phyloP scores from a whole-genome alignment of 139 green algal species.

The Pseudopediastrum boryanum region DNA sequence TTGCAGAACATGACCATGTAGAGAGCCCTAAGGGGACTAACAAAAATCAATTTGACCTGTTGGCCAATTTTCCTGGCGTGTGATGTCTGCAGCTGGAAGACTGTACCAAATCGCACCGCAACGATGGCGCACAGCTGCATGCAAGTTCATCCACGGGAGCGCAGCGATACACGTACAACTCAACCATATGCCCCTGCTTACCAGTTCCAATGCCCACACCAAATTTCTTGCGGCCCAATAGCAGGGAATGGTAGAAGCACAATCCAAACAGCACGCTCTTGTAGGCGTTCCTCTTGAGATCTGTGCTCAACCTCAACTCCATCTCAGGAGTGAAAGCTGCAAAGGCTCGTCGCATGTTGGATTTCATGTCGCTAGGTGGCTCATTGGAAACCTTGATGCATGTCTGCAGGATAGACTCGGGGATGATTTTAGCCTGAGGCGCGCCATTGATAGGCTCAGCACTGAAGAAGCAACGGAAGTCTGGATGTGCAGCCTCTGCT shows the following conservation, averaged over 20 bases:
- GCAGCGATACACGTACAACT: too few relatives aligned
- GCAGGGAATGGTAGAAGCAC: constrained; percentile 92
- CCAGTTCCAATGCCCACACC: constrained; percentile 80
- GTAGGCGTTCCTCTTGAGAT: constrained; percentile 74
- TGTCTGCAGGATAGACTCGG: constrained; percentile 76
- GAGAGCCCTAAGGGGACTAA: too few relatives aligned
- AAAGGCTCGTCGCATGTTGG: constrained; percentile 79
- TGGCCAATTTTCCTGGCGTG: too few relatives aligned
- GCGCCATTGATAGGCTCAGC: constrained; percentile 90
- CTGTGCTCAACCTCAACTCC: constrained; percentile 60
- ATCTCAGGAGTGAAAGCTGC: constrained; percentile 73
- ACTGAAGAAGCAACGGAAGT: constrained; percentile 92
- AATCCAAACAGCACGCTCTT: constrained; percentile 83
- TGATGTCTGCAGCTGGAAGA: too few relatives aligned
- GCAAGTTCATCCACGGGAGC: too few relatives aligned
- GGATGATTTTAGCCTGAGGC: constrained; percentile 80
- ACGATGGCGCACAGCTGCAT: too few relatives aligned
- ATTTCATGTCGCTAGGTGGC: constrained; percentile 85
- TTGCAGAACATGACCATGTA: too few relatives aligned
- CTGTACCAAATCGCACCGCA: too few relatives aligned
- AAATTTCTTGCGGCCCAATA: constrained; percentile 91
- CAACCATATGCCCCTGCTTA: neutral
- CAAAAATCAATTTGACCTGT: too few relatives aligned
- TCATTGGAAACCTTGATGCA: constrained; percentile 88
- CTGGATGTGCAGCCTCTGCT: constrained; percentile 76